Percentiles rank a stretch among this genome's conserved stretches.
Conservation (phyloP, 305 asterid species). For the Plantago lanceolata region DNA sequence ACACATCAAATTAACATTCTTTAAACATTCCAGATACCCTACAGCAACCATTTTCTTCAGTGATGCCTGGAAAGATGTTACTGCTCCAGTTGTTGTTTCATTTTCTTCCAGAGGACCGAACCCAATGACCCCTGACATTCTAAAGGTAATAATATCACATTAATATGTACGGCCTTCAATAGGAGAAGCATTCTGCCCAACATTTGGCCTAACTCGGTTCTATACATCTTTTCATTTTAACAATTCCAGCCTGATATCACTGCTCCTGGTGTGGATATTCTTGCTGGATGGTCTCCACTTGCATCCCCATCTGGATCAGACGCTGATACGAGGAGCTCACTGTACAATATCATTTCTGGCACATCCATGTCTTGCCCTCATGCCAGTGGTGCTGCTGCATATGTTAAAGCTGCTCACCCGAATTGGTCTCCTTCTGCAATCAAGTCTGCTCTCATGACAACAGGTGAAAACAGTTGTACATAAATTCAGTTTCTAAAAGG, state of each 20-base stretch:
- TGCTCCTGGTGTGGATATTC: slow-evolving; percentile 66
- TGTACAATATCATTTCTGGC: slow-evolving; percentile 54
- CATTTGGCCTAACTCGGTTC: background rate
- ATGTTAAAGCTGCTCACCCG: slow-evolving; percentile 47
- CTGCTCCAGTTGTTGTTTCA: slow-evolving; percentile 49
- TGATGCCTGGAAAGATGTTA: slow-evolving; percentile 38
- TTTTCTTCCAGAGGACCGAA: slow-evolving; percentile 61
- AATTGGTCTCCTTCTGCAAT: slow-evolving; percentile 66
- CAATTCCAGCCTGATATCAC: slow-evolving; percentile 49
- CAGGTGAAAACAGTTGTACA: slow-evolving; percentile 27
- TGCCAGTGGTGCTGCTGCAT: slow-evolving; percentile 56
- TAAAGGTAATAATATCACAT: slow-evolving; percentile 34
- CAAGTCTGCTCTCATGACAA: slow-evolving; percentile 65
- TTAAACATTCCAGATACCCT: slow-evolving; percentile 31
- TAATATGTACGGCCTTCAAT: no score
- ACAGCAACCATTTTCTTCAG: slow-evolving; percentile 43
- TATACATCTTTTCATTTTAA: background rate
- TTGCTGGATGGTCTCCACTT: slow-evolving; percentile 57
- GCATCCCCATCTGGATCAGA: slow-evolving; percentile 32
- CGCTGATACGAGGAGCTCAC: slow-evolving; percentile 37
- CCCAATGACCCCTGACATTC: slow-evolving; percentile 47
- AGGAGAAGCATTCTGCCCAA: background rate
- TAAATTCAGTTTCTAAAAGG: background rate
- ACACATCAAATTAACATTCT: background rate
- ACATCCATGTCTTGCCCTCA: slow-evolving; percentile 68